Evolutionary conservation across 2,329 filamentous ascomycete genomes (phyloP), one percentile per base, ranked within the genome.

Genomic region (Dissoconium aciculare): DNA sequence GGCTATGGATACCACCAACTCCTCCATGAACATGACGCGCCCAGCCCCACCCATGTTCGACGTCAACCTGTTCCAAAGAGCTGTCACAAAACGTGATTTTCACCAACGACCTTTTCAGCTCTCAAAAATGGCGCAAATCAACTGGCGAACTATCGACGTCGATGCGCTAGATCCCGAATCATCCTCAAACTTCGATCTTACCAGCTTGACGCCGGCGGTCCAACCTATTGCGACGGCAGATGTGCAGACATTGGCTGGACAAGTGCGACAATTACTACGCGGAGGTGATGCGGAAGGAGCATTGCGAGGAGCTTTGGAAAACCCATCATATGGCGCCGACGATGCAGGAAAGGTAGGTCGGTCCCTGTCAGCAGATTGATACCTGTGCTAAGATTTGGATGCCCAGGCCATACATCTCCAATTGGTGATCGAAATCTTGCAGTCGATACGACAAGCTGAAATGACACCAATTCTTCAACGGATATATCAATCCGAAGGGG

Each of bases 391-490:
- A 13, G 12, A 13, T 15, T 28, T 24, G 30, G 28, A 15, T 34
- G 27, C 14, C 15, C 10, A 9, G 19, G 83, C 93, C 43, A 66
- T 83, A 16, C 84, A 95, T 56, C 64, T 93, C 41, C 74, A 81
- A 44, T 87, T 81, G 12, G 79, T 98, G 24, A 74, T 83, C 38
- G 89, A 98, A 60, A 85, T 95, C 35, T 66, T 98, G 42, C 85
- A 93, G 58, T 89, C 83, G 12, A 95, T 95, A 60, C 85, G 92
- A 55, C 84, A 89, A 51, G 80, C 80, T 46, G 89, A 98, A 47
- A 95, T 95, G 81, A 83, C 76, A 41, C 79, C 82, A 10, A 74
- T 95, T 49, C 64, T 98, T 44, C 74, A 77, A 58, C 71, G 75
- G 35, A 78, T 95, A 50, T 84, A 89, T 60, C 64, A 63, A 36